Base-by-base conservation (phyloP, 2,329 filamentous ascomycete species). In the Trichoderma harzianum region DNA sequence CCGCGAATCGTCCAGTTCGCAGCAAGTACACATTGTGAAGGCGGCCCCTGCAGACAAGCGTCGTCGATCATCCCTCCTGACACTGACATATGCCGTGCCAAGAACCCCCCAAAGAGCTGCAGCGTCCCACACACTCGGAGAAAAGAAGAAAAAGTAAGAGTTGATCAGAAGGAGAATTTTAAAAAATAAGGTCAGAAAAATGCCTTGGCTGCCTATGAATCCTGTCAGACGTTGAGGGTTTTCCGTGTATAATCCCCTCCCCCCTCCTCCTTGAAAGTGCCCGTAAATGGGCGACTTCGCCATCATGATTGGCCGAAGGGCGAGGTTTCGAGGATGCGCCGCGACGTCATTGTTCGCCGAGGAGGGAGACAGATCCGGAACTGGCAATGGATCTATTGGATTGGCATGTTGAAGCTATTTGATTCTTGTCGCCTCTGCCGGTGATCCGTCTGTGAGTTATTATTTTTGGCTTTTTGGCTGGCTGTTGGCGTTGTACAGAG, bases 11-110 rank as follows among this genome's bases (percentile, higher is more conserved):
- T 28, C 47, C 36, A 12, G 43, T 65, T 53, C 28, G 62, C n/a
- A 64, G 26, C n/a, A 51, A 51, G 43, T 36, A 58, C 34, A 62
- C 24, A 39, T 21, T 51, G 43, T 21, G 10, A 62, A 39, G 30
- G n/a, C 26, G 18, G 53, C 30, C 66, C 57, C 66, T 62, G 66
- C 55, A 62, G 57, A 16, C 66, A 51, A 61, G 55, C 53, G 65
- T 61, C 30, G 66, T 69, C 66, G 66, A 69, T 61, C 66, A 47
- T n/a, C 36, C 32, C 21, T 39, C 63, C 21, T 32, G 61, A 51
- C 61, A 32, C 24, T 67, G 21, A 24, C 64, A 39, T 51, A n/a
- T 63, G 21, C 60, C 24, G 60, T 63, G 60, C 60, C 60, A 63
- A 62, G 34, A 39, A n/a, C 0, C 10, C 21, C 14, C 30, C 28